phyloP scores from a whole-genome alignment of 371 early-diverging fungal species.

The Polyrhizophydium stewartii region DNA sequence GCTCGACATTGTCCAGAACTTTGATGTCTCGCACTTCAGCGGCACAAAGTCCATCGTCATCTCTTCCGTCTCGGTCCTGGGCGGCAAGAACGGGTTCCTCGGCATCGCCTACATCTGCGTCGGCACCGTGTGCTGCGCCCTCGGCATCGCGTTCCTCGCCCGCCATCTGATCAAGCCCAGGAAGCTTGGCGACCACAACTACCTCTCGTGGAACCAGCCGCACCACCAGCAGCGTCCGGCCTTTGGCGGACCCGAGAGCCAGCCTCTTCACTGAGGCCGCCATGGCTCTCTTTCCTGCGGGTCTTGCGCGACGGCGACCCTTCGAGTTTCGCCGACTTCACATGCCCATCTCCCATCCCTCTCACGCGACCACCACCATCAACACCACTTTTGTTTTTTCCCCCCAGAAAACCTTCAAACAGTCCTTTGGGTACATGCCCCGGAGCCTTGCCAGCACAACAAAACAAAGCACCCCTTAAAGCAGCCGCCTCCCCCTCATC shows the following conservation, averaged over 20 bases:
- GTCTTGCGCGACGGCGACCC: too few species aligned
- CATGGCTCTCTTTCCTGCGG: too few species aligned
- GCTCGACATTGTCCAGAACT: slow-evolving; percentile 46
- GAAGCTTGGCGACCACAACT: slow-evolving; percentile 89
- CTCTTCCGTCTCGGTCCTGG: slow-evolving; percentile 85
- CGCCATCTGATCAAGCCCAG: slow-evolving; percentile 86
- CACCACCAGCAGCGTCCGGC: slow-evolving; percentile 8
- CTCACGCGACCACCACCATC: too few species aligned
- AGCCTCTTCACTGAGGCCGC: not conserved
- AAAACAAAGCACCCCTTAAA: too few species aligned
- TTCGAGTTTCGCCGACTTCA: too few species aligned
- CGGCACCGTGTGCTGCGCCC: slow-evolving; percentile 74
- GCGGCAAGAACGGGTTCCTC: slow-evolving; percentile 92
- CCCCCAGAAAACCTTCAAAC: too few species aligned
- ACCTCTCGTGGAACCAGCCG: slow-evolving; percentile 89
- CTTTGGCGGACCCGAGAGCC: not conserved
- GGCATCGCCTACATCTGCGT: slow-evolving; percentile 90
- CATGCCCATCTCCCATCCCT: too few species aligned
- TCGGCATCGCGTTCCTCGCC: slow-evolving; percentile 81
- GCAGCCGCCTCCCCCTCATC: too few species aligned
- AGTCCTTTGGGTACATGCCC: too few species aligned
- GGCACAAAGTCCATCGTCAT: slow-evolving; percentile 92
- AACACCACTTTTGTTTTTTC: too few species aligned
- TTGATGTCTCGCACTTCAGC: slow-evolving; percentile 70
- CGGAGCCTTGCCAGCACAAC: too few species aligned